phyloP scores from a whole-genome alignment of 805 yeast genomes.

The Yarrowia divulgata region DNA sequence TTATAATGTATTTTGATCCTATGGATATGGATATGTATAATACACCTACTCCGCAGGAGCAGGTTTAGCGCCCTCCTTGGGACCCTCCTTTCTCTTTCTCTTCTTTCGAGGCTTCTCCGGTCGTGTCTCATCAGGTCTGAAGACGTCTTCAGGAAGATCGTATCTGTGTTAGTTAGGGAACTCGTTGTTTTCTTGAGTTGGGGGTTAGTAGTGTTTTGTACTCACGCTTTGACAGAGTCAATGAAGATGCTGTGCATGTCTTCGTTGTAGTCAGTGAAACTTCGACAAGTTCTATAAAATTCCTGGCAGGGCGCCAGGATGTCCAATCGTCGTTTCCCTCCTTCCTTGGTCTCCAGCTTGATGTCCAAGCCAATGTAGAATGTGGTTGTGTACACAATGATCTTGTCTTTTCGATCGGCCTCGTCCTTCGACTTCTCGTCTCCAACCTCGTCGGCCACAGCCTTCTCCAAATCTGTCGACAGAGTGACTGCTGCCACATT shows the following conservation, averaged over 20 bases:
- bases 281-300: slow-evolving; percentile 79
- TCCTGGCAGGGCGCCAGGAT: slow-evolving; percentile 91
- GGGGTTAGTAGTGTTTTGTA: slow-evolving; percentile 2
- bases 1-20: slow-evolving; percentile 13
- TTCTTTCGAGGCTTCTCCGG: slow-evolving; percentile 69
- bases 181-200: background rate
- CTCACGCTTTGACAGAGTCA: slow-evolving; percentile 69
- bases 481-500: slow-evolving; percentile 54
- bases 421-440: slow-evolving; percentile 46
- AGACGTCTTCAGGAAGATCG: slow-evolving; percentile 87
- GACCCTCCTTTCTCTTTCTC: slow-evolving; percentile 52
- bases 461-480: slow-evolving; percentile 41
- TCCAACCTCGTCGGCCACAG: slow-evolving; percentile 44
- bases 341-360: slow-evolving; percentile 57
- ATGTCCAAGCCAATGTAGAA: slow-evolving; percentile 80
- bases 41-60: slow-evolving; percentile 7
- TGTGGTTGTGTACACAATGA: slow-evolving; percentile 67
- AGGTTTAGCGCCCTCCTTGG: slow-evolving; percentile 36
- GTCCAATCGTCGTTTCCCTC: slow-evolving; percentile 63
- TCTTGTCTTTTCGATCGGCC: slow-evolving; percentile 41
- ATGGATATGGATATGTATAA: slow-evolving; percentile 19
- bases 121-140: slow-evolving; percentile 75
- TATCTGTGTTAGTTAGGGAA: slow-evolving; percentile 50
- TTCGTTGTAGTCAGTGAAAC: slow-evolving; percentile 72
- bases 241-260: slow-evolving; percentile 66